Evolutionary conservation across 768 basidiomycete genomes (phyloP).

Genomic region (Amanita phalloides): DNA sequence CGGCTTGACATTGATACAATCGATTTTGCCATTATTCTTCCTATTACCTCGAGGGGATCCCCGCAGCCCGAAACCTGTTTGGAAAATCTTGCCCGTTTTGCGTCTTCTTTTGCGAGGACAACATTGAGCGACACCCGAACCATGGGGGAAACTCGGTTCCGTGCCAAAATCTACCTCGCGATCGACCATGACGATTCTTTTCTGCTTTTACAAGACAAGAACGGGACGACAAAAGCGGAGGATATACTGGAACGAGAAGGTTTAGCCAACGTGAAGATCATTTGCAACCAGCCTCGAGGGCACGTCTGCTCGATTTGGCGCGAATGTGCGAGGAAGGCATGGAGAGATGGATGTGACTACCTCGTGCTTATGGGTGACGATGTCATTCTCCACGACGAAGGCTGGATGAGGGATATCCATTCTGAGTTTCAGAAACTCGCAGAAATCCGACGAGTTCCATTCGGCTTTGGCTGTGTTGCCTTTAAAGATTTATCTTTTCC

Average conservation of each 20-base stretch:
- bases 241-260: conserved; percentile 24
- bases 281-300: conserved; percentile 27
- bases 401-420: conserved; percentile 38
- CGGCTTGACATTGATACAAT: conserved; percentile 20
- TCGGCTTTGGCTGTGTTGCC: conserved; percentile 46
- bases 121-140: conserved; percentile 31
- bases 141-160: conserved; percentile 20
- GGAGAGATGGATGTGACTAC: conserved; percentile 37
- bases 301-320: conserved; percentile 46
- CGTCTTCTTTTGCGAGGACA: conserved; percentile 30
- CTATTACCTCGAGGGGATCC: conserved; percentile 42
- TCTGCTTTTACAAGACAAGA: conserved; percentile 15
- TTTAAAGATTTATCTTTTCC: conserved; percentile 46
- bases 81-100: conserved; percentile 28
- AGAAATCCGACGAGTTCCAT: conserved; percentile 17
- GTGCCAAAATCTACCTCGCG: conserved; percentile 37
- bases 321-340: conserved; percentile 36
- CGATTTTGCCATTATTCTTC: conserved; percentile 43
- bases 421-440: conserved; percentile 26
- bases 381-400: conserved; percentile 34
- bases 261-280: conserved; percentile 25
- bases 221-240: conserved; percentile 21
- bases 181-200: conserved; percentile 39
- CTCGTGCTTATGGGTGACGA: conserved; percentile 47
- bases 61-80: conserved; percentile 26